Base-by-base conservation (phyloP, 208 protist genomes). In the Leishmania major region DNA sequence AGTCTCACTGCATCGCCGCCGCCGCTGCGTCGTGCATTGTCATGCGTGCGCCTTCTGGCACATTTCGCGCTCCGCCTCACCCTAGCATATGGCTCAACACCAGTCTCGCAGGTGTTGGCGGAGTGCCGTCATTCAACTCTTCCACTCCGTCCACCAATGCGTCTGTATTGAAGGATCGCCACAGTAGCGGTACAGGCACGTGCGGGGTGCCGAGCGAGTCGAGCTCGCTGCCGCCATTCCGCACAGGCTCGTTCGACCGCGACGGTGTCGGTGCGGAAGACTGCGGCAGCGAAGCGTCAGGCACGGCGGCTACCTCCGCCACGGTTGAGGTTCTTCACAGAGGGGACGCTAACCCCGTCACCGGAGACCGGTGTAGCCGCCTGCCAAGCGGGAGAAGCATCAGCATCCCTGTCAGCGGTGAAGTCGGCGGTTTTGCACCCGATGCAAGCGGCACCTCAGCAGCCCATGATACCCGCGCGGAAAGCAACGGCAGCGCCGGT, bases 161-260 rank as follows among this genome's bases (percentile, higher is more conserved):
- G 31, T 66, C 49, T 51, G 40, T 43, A 35, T 1, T 53, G 78
- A 49, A 74, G 70, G 45, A 82, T 67, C 75, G 57, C 37, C 28
- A 67, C 40, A 31, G 75, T 47, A 51, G 55, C 55, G 57, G 49
- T 13, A 51, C 28, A 25, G 51, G 73, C n/a, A 47, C n/a, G 7
- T 28, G 15, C n/a, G 55, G 37, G 19, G 37, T 66, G 25, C 55
- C 53, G 57, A 64, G 55, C 17, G 40, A 35, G 31, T 67, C 37
- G 25, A 25, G 15, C 35, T 62, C 57, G 11, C 40, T 78, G 17
- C 75, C 19, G 1, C 55, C 55, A 25, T 53, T 51, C 57, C 57
- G 57, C 57, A 28, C 35, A 17, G 62, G n/a, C 49, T 60, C 28
- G 8, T 15, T 57, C 35, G 47, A 43, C 31, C 28, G 49, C 13